Base-by-base conservation (phyloP, 1,284 basidiomycete genomes). In the Fistulinella staudtii region DNA sequence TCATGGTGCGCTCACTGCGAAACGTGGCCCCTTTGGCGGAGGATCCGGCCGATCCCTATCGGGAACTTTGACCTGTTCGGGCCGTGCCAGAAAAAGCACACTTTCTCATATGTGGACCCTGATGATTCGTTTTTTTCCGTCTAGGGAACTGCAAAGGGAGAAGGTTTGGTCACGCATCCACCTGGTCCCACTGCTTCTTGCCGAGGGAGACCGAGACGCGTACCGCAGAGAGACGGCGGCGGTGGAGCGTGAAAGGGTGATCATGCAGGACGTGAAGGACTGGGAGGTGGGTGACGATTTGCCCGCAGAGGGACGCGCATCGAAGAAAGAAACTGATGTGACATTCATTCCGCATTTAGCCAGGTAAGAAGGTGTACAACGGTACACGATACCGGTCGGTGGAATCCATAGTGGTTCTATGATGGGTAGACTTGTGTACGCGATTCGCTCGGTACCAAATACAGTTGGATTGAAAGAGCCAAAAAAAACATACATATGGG, bases 111-210 rank as follows among this genome's bases (percentile, higher is more conserved):
- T 68, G 56, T 55, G 62, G 67, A 54, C 51, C 51, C 58, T 61
- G 58, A 63, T 50, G 36, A 48, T 33, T 36, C 34, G 39, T 31
- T 47, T 49, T 58, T 56, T n/a, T 48, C 57, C 50, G 45, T 53
- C 57, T 66, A 98, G 95, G 68, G 95, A 99, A 73, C 76, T 99
- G 41, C 76, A 87, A 66, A 81, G 96, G 54, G 95, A 99, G 73
- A 87, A 89, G 68, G 82, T 84, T 35, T 98, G 95, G 95, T 92
- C 93, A 51, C 81, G 95, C 53, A 95, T 99, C 63, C 83, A 99
- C 73, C 79, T 98, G 36, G 88, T 95, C 33, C 95, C 95, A 14
- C 67, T 98, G 49, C 76, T 96, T 36, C 77, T 94, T 53, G 94
- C 94, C 38, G 94, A 99, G 68, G 84, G 86, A 13, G 94, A 99